Percentiles rank a stretch among this genome's conserved stretches.
Evolutionary conservation across 129 eudicot species (phyloP).

Genomic region (Flaveria ramosissima): DNA sequence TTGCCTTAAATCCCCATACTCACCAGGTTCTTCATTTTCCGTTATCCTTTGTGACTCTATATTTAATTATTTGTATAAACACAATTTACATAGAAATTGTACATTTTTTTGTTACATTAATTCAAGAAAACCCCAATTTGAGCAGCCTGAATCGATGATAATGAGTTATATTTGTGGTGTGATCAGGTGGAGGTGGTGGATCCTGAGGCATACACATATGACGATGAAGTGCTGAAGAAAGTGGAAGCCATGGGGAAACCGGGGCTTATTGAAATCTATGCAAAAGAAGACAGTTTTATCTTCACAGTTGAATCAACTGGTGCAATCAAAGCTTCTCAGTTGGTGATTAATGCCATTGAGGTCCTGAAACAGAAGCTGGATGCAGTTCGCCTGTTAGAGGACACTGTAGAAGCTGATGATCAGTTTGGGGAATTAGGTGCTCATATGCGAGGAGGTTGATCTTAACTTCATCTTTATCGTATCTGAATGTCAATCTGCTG

Average conservation of each 20-base stretch:
- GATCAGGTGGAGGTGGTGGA: conserved; percentile 74
- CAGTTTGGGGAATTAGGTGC: conserved; percentile 97
- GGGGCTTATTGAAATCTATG: conserved; percentile 83
- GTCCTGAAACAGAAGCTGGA: conserved; percentile 88
- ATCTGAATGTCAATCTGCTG: conserved; percentile 2
- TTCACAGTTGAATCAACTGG: conserved; percentile 97
- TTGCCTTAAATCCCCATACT: conserved; percentile 61
- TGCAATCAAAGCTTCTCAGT: conserved; percentile 84
- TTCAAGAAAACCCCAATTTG: neutral
- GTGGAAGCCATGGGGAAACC: conserved; percentile 94
- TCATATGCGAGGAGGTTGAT: conserved; percentile 90
- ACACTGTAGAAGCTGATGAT: conserved; percentile 91
- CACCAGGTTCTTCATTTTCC: conserved; percentile 52
- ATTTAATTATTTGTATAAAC: neutral
- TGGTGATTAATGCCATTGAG: conserved; percentile 86
- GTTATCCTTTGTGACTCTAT: neutral
- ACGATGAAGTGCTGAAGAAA: conserved; percentile 92
- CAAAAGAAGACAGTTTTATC: conserved; percentile 90
- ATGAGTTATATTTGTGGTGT: conserved; percentile 8
- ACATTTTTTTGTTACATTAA: neutral
- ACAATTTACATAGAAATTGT: neutral
- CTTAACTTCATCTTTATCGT: neutral
- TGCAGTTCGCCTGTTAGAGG: conserved; percentile 91
- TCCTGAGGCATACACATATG: conserved; percentile 87
- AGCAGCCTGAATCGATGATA: neutral